phyloP scores from a whole-genome alignment of 2,329 filamentous ascomycete species.

The Ceratocystis diversiconidia region DNA sequence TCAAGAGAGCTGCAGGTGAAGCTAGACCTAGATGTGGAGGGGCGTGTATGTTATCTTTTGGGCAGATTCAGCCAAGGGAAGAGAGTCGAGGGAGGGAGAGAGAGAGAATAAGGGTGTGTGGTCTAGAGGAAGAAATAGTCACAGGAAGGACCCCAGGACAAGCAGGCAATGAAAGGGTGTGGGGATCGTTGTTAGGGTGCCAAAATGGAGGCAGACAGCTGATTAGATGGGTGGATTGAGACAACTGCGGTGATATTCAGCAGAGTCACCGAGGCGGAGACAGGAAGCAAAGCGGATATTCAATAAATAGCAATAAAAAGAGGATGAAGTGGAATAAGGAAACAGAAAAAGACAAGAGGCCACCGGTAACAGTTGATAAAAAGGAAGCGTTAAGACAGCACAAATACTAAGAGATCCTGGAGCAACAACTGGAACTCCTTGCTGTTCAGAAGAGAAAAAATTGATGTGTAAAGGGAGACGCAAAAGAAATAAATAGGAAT shows the following conservation, averaged over 20 bases:
- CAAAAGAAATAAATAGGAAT: background rate
- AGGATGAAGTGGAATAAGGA: background rate
- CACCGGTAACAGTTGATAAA: background rate
- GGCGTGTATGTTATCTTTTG: background rate
- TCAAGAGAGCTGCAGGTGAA: background rate
- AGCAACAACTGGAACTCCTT: background rate
- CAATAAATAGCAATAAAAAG: constrained; percentile 1
- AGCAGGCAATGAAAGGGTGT: background rate
- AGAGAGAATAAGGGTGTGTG: background rate
- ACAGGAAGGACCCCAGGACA: background rate
- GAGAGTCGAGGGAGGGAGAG: background rate
- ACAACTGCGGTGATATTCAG: constrained; percentile 1
- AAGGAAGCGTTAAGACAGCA: constrained; percentile 2
- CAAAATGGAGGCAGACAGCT: background rate
- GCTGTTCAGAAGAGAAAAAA: background rate
- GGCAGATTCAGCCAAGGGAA: background rate
- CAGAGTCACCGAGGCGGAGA: constrained; percentile 1
- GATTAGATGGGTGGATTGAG: background rate
- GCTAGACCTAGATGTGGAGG: background rate
- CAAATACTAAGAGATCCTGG: background rate
- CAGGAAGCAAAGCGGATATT: background rate
- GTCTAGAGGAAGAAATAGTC: background rate
- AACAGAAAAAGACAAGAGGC: background rate
- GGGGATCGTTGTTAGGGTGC: background rate
- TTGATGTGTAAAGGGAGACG: background rate